phyloP scores from a whole-genome alignment of 371 early-diverging fungal species.

The Lichtheimia ramosa region DNA sequence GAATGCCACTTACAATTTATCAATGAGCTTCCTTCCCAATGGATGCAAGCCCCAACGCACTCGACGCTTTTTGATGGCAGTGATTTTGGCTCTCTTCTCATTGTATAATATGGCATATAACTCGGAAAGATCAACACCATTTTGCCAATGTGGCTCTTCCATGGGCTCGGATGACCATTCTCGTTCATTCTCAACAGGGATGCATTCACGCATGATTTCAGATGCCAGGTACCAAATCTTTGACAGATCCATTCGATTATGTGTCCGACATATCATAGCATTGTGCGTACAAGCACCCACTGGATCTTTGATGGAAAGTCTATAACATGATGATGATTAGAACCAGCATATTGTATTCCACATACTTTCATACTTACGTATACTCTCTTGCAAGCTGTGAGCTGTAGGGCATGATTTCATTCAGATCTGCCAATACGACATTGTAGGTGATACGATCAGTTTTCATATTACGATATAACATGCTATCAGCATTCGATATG shows the following conservation, averaged over 20 bases:
- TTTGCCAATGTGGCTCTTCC: conserved; percentile 12
- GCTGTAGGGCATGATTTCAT: conserved; percentile 53
- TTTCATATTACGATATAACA: conserved; percentile 41
- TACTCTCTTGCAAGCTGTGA: conserved; percentile 57
- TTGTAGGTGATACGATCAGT: conserved; percentile 42
- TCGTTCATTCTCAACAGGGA: conserved; percentile 28
- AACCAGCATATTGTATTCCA: background rate
- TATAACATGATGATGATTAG: background rate
- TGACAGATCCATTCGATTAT: conserved; percentile 57
- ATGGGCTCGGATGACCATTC: conserved; percentile 6
- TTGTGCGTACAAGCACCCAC: conserved; percentile 64
- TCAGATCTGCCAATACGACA: conserved; percentile 45
- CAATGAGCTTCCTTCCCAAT: conserved; percentile 61
- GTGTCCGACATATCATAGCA: conserved; percentile 50
- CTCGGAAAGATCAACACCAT: conserved; percentile 24
- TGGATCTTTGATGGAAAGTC: conserved; percentile 52
- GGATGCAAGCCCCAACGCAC: conserved; percentile 78
- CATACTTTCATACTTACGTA: conserved; percentile 30
- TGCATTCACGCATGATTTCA: conserved; percentile 58
- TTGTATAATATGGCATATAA: conserved; percentile 6
- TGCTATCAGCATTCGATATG: conserved; percentile 29
- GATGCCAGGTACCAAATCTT: conserved; percentile 73
- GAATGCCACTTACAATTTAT: conserved; percentile 54
- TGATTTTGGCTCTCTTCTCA: conserved; percentile 4
- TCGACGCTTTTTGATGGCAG: conserved; percentile 19